Evolutionary conservation across 2,329 filamentous ascomycete species (phyloP), one percentile per base, ranked within the genome.

Genomic region (Chaetomiaceae sp.): DNA sequence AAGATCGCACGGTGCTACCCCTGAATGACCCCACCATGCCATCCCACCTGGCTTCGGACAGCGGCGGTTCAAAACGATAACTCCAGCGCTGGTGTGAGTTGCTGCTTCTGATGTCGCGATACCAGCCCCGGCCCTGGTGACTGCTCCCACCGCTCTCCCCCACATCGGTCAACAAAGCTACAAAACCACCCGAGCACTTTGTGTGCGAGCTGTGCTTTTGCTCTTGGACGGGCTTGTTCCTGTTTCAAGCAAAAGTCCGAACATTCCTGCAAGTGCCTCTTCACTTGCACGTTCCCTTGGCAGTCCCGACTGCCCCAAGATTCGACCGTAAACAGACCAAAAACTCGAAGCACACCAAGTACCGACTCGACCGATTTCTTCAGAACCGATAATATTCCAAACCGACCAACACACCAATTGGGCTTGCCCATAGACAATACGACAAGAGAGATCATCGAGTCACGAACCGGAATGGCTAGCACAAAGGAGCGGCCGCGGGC

Each of bases 401-500:
- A 31, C 31, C 40, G 12, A n/a, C 20, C 31, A 34, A 33, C 48
- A 19, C 39, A 11, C 27, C 25, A 17, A n/a, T 38, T 17, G 29
- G 23, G 38, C 15, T 19, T n/a, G 22, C 29, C 34, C 20, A 22
- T 40, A 9, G 33, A 50, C 52, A 34, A 45, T 50, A 40, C 44
- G 52, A 54, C 56, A 36, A 6, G 4, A n/a, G 22, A 23, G 19
- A 14, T 20, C 22, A n/a, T 33, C 23, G 27, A 40, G 36, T 20
- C 22, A 36, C 27, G 27, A 29, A 15, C 22, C 37, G 38, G 45
- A 59, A 76, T 76, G 74, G 64, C 70, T 51, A 68, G 65, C 53
- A 56, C 61, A 36, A 61, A 69, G 60, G 68, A 70, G 37, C 70
- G 72, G 60, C 70, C 76, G 47, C 75, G 76, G 59, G 75, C 80